Percentiles rank a stretch among this genome's conserved stretches.
Conservation (phyloP, 2,329 filamentous ascomycete genomes). For the Periglandula ipomoeae region DNA sequence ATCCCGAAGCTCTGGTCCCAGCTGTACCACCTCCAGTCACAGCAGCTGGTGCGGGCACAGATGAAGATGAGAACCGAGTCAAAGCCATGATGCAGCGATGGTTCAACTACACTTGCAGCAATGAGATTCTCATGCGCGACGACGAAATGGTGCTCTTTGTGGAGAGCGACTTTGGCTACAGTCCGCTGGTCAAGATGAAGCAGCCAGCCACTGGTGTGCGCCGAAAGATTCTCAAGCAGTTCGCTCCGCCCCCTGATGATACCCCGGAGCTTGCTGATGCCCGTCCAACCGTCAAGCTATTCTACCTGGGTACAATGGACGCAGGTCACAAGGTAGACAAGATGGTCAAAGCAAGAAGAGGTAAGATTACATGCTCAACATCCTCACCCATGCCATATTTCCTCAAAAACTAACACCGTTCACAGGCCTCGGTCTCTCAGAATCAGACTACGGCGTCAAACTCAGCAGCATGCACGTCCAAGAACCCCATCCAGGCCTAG, state of each 20-base stretch:
- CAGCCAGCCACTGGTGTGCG: slow-evolving; percentile 94
- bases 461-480: slow-evolving; percentile 79
- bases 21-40: slow-evolving; percentile 92
- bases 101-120: slow-evolving; percentile 88
- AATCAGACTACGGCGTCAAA: slow-evolving; percentile 90
- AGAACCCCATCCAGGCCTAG: slow-evolving; percentile 80
- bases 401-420: background rate
- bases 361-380: slow-evolving; percentile 36
- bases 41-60: slow-evolving; percentile 87
- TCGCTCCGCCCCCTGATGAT: slow-evolving; percentile 93
- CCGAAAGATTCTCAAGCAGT: slow-evolving; percentile 94
- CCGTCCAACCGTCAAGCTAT: slow-evolving; percentile 84
- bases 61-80: slow-evolving; percentile 85
- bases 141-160: slow-evolving; percentile 98
- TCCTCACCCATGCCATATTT: background rate
- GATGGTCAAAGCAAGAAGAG: slow-evolving; percentile 83
- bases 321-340: slow-evolving; percentile 94
- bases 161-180: slow-evolving; percentile 98
- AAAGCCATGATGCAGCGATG: slow-evolving; percentile 88
- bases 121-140: slow-evolving; percentile 86
- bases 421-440: slow-evolving; percentile 76
- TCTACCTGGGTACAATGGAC: slow-evolving; percentile 94
- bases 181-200: slow-evolving; percentile 88
- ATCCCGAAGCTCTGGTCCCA: slow-evolving; percentile 89
- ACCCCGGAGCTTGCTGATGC: slow-evolving; percentile 89